These are phyloP conservation scores for Osmanthus fragrans DNA, from an alignment of 257 asterid species.

Conservation along the genomic window DNA sequence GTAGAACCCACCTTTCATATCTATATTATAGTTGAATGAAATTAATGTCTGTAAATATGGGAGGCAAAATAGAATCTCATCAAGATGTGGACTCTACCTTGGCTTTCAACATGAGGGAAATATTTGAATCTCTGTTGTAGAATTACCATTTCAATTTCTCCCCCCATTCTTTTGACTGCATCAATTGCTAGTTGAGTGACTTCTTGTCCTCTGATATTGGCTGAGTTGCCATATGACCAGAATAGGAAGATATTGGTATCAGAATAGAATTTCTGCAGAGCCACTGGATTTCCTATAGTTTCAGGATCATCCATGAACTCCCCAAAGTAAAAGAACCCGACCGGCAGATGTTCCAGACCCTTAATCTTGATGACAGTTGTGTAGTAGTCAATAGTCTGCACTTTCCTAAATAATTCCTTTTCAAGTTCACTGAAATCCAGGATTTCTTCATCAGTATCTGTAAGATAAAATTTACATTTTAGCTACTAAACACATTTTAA, in stretches of 20 bases:
- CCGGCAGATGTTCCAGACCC: constrained; percentile 69
- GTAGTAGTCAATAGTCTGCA: constrained; percentile 70
- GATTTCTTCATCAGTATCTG: constrained; percentile 42
- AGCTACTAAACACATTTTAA: constrained; percentile 3
- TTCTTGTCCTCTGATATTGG: constrained; percentile 40
- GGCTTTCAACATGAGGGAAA: constrained; percentile 71
- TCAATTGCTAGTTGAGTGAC: constrained; percentile 58
- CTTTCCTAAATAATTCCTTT: constrained; percentile 64
- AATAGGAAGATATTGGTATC: constrained; percentile 64
- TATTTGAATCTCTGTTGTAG: constrained; percentile 71
- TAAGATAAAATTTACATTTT: constrained; percentile 6
- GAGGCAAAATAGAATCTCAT: not conserved
- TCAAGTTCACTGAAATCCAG: constrained; percentile 66
- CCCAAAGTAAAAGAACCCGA: constrained; percentile 75
- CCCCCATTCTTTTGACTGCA: constrained; percentile 74
- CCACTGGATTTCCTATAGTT: constrained; percentile 82
- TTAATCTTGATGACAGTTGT: constrained; percentile 78
- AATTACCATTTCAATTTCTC: constrained; percentile 46
- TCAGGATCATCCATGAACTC: constrained; percentile 80
- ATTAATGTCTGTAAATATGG: not conserved
- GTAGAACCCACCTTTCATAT: constrained; percentile 70
- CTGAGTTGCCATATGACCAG: constrained; percentile 87
- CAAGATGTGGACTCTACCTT: constrained; percentile 42
- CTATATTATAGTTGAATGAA: constrained; percentile 31
- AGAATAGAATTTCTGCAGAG: constrained; percentile 69